Conservation (phyloP, 768 basidiomycete species). For the Termitomyces sp. region DNA sequence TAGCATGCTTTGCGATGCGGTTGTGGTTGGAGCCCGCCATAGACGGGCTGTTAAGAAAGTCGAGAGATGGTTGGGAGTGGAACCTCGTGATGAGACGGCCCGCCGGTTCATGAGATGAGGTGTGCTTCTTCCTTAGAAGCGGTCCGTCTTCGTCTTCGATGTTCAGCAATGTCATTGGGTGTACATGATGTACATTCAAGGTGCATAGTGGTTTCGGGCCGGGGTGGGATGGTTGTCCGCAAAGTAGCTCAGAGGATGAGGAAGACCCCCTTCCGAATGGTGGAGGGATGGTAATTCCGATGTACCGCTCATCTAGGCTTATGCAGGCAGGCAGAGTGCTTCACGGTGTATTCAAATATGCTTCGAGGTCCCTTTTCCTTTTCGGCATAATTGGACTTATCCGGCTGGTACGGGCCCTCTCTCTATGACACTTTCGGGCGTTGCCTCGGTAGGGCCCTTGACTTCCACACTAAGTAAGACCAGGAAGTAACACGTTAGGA, state of each 20-base stretch:
- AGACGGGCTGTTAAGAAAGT: background rate
- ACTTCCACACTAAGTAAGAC: too few species aligned
- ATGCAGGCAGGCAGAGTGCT: background rate
- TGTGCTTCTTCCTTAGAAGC: constrained; percentile 8
- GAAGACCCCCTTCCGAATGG: background rate
- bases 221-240: background rate
- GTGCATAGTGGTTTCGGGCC: background rate
- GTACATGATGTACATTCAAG: too few species aligned
- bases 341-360: background rate
- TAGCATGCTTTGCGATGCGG: background rate
- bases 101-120: background rate
- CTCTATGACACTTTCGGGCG: too few species aligned
- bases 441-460: too few species aligned
- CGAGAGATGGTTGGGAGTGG: background rate
- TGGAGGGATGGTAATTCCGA: background rate
- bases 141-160: background rate
- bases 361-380: background rate
- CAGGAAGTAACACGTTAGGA: too few species aligned
- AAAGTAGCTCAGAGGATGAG: too few species aligned
- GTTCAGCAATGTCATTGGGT: background rate
- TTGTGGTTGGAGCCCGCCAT: too few species aligned
- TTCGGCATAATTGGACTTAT: too few species aligned
- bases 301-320: background rate
- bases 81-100: constrained; percentile 13
- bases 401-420: too few species aligned